These are phyloP conservation scores for Scutellaria baicalensis DNA, from an alignment of 257 asterid species.

Conservation along the genomic window DNA sequence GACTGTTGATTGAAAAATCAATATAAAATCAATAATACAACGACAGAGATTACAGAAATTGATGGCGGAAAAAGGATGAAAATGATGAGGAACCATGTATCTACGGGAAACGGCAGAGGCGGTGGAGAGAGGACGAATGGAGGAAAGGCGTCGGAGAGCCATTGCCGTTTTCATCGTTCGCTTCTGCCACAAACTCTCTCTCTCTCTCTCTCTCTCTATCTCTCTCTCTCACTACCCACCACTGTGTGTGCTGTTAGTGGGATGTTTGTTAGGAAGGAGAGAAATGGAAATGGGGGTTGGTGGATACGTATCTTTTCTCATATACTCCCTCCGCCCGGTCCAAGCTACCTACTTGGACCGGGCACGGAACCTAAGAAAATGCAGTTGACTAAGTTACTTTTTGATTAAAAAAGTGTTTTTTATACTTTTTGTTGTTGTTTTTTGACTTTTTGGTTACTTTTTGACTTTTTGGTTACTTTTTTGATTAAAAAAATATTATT, in stretches of 20 bases:
- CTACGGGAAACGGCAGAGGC: constrained; percentile 21
- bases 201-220: no score
- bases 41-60: neutral
- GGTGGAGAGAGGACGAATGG: constrained; percentile 30
- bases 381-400: no score
- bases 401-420: no score
- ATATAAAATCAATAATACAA: neutral
- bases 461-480: no score
- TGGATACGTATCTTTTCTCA: neutral
- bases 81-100: constrained; percentile 35
- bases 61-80: no score
- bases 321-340: no score
- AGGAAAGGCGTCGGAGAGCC: constrained; percentile 68
- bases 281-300: constrained; percentile 13
- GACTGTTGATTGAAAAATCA: constrained; percentile 34
- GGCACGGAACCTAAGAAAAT: no score
- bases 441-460: no score
- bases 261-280: constrained; percentile 2
- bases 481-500: no score
- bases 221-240: neutral
- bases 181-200: neutral
- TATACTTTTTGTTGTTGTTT: no score
- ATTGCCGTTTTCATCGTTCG: constrained; percentile 32
- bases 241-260: neutral
- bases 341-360: no score